Evolutionary conservation across 2,329 filamentous ascomycete species (phyloP).

Genomic region (Diaporthe caulivora): DNA sequence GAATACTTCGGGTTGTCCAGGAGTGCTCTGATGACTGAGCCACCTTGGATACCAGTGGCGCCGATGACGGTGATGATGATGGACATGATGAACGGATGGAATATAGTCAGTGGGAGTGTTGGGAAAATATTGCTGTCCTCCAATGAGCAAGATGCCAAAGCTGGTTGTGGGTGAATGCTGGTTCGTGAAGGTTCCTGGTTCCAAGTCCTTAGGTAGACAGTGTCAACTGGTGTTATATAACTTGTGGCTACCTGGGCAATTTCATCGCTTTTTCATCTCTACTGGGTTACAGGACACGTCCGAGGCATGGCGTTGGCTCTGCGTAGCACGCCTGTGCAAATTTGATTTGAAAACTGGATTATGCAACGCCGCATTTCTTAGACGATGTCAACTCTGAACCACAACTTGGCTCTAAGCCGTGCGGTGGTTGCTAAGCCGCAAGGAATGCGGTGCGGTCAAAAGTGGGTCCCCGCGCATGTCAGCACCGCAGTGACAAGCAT

Average conservation of each 20-base stretch:
- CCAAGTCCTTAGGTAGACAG: neutral
- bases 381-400: neutral
- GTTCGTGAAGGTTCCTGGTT: neutral
- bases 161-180: neutral
- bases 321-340: neutral
- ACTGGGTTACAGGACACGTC: no score
- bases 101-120: neutral
- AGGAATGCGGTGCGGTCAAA: slow-evolving; percentile 6
- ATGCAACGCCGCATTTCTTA: neutral
- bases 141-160: neutral
- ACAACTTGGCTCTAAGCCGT: neutral
- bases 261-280: neutral
- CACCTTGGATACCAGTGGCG: slow-evolving; percentile 50
- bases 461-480: slow-evolving; percentile 10
- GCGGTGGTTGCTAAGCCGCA: slow-evolving; percentile 9
- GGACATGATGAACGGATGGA: neutral
- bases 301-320: neutral
- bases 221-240: no score
- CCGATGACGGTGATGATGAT: slow-evolving; percentile 50
- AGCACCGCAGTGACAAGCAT: neutral
- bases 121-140: neutral
- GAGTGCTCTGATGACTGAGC: slow-evolving; percentile 50
- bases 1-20: slow-evolving; percentile 44
- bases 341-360: neutral
- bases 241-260: neutral